phyloP scores from a whole-genome alignment of 768 basidiomycete species.

The Hortiboletus campestris region DNA sequence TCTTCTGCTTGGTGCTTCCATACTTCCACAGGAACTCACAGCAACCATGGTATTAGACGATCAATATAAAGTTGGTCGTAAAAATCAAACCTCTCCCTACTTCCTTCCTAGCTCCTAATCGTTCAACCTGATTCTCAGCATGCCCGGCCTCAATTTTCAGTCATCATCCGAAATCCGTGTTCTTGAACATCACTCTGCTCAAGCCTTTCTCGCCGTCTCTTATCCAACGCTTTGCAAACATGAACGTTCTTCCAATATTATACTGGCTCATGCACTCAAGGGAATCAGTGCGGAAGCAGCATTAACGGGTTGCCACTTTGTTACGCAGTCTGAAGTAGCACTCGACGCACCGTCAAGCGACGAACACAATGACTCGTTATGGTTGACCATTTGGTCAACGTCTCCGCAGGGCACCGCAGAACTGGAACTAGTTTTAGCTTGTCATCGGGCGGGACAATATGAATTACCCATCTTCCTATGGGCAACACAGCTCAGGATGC shows the following conservation, averaged over 20 bases:
- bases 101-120: neutral
- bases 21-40: slow-evolving; percentile 23
- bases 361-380: slow-evolving; percentile 35
- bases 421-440: slow-evolving; percentile 48
- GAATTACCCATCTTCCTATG: slow-evolving; percentile 55
- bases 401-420: slow-evolving; percentile 28
- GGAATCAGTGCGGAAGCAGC: slow-evolving; percentile 38
- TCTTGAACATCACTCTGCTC: slow-evolving; percentile 40
- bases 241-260: slow-evolving; percentile 51
- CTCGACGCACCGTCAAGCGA: slow-evolving; percentile 23
- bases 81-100: neutral
- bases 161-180: slow-evolving; percentile 25
- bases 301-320: slow-evolving; percentile 37
- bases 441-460: slow-evolving; percentile 43
- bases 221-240: slow-evolving; percentile 42
- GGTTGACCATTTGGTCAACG: slow-evolving; percentile 50
- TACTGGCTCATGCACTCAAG: slow-evolving; percentile 51
- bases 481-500: slow-evolving; percentile 32
- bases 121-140: neutral
- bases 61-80: slow-evolving; percentile 7
- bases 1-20: slow-evolving; percentile 2
- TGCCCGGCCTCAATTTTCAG: slow-evolving; percentile 33
- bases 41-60: slow-evolving; percentile 3
- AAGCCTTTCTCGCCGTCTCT: slow-evolving; percentile 40
- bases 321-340: slow-evolving; percentile 33